Conservation (phyloP, 345 rosid species). For the Salix exigua region DNA sequence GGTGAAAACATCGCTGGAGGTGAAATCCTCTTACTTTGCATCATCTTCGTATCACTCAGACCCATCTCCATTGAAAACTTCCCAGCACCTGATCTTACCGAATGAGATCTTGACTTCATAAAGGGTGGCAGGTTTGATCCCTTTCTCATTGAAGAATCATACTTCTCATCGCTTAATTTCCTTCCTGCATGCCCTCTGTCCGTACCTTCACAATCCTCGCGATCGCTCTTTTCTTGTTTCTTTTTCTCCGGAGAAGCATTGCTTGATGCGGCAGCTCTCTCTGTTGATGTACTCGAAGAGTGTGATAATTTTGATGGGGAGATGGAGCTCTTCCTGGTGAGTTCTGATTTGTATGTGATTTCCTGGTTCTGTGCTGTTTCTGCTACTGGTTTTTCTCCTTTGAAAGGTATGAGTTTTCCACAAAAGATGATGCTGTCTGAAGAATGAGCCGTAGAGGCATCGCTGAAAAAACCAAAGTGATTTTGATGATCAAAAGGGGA, state of each 20-base stretch:
- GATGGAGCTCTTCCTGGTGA: not conserved
- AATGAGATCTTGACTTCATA: constrained; percentile 7
- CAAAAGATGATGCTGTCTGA: constrained; percentile 40
- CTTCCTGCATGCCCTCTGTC: too few species aligned
- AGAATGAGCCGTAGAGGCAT: constrained; percentile 24
- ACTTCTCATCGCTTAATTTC: not conserved
- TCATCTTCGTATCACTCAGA: not conserved
- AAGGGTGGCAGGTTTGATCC: not conserved
- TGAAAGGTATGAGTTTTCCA: constrained; percentile 42
- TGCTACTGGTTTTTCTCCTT: not conserved
- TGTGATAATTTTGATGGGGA: constrained; percentile 13
- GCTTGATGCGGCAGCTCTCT: not conserved
- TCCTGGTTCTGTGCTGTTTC: not conserved
- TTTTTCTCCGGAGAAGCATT: too few species aligned
- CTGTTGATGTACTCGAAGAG: constrained; percentile 20
- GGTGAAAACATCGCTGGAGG: not conserved
- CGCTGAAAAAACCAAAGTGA: constrained; percentile 46
- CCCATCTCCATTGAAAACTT: constrained; percentile 2
- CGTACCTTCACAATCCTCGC: too few species aligned
- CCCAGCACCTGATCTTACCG: constrained; percentile 4
- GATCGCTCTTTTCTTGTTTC: too few species aligned
- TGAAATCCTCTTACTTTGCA: not conserved
- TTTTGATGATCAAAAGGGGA: constrained; percentile 28
- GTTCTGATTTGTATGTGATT: not conserved
- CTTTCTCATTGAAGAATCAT: constrained; percentile 13